Percentiles rank a stretch among this genome's conserved stretches.
These are phyloP conservation scores for Chloromonas sp. DNA, from an alignment of 163 green algal species.

Conservation along the genomic window DNA sequence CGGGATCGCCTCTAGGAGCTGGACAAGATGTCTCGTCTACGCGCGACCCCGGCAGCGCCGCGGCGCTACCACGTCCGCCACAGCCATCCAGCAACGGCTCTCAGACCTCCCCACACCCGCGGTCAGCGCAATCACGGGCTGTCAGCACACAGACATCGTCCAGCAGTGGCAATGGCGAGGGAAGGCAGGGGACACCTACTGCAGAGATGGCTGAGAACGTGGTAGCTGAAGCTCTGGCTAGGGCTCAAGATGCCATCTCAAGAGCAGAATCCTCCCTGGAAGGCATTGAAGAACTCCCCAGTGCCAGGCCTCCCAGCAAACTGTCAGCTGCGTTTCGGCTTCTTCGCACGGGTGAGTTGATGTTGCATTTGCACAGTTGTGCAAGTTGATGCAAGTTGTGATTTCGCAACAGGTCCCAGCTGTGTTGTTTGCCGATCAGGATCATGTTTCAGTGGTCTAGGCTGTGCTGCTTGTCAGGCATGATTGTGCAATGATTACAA, in stretches of 20 bases:
- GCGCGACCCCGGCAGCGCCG: no score
- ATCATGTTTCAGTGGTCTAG: no score
- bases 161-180: no score
- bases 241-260: slow-evolving; percentile 27
- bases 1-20: no score
- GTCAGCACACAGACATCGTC: not conserved
- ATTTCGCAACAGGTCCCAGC: no score
- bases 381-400: no score
- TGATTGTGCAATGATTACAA: no score
- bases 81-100: not conserved
- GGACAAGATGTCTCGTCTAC: no score
- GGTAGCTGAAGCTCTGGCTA: slow-evolving; percentile 15
- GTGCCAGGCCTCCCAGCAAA: slow-evolving; percentile 6
- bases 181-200: no score
- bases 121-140: not conserved
- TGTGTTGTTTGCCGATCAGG: no score
- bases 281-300: slow-evolving; percentile 34
- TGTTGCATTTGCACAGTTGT: no score
- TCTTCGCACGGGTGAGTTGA: not conserved
- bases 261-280: slow-evolving; percentile 30
- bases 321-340: not conserved
- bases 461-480: no score
- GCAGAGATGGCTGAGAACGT: slow-evolving; percentile 4
- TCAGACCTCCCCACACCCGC: not conserved
- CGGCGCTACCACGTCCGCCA: not conserved